phyloP scores from a whole-genome alignment of 2,329 filamentous ascomycete genomes.

The Aspergillus felis region DNA sequence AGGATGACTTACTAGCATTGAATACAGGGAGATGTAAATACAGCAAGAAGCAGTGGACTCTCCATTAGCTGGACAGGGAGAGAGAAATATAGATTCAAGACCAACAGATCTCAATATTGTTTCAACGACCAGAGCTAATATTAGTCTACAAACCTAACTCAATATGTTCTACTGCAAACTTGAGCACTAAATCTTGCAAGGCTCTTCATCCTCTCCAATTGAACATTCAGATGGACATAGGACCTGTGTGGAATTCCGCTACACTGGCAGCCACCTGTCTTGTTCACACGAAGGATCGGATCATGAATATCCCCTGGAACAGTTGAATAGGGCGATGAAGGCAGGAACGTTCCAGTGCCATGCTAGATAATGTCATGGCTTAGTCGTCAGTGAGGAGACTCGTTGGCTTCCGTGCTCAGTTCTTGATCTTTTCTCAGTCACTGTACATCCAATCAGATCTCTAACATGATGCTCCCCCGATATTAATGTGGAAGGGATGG shows the following conservation, averaged over 20 bases:
- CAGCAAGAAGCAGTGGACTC: neutral
- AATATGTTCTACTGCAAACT: neutral
- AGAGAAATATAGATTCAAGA: neutral
- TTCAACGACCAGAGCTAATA: neutral
- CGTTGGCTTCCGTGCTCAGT: neutral
- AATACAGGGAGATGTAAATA: neutral
- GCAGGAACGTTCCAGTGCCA: neutral
- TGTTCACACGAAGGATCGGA: neutral
- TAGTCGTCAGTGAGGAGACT: neutral
- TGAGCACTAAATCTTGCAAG: neutral
- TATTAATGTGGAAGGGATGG: neutral
- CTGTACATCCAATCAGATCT: neutral
- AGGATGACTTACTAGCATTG: no score
- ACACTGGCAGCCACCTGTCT: no score
- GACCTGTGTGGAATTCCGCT: neutral
- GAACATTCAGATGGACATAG: neutral
- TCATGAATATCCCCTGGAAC: neutral
- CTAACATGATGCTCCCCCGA: neutral
- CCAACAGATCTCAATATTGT: neutral
- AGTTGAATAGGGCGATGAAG: neutral
- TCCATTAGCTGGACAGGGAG: neutral
- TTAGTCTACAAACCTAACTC: neutral
- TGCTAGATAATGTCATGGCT: neutral
- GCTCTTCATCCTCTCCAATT: neutral
- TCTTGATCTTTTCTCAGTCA: neutral